A percentile compares a stretch with the other conserved stretches of the same genome.
phyloP scores from a whole-genome alignment of 106 monocot species.

The Dioscorea alata region DNA sequence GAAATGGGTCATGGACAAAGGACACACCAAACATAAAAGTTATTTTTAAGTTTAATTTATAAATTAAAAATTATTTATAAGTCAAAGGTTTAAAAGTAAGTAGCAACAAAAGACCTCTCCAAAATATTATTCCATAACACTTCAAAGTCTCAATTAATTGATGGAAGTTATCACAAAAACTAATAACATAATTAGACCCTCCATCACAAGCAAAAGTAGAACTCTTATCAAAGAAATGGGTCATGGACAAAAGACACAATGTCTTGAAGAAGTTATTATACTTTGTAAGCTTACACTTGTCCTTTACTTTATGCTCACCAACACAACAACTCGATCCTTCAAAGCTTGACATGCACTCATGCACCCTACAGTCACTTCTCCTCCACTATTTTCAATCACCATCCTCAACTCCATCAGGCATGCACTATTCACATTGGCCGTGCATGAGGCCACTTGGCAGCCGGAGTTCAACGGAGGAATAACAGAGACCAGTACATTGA shows the following conservation, averaged over 20 bases:
- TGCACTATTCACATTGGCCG: background rate
- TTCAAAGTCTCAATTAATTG: background rate
- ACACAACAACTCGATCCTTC: background rate
- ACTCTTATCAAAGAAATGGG: background rate
- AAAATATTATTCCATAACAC: background rate
- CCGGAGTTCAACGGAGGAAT: background rate
- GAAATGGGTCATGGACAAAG: background rate
- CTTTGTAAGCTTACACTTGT: background rate
- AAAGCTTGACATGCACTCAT: slow-evolving; percentile 6
- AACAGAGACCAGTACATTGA: background rate
- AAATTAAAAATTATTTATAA: too few relatives aligned
- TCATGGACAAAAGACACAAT: background rate
- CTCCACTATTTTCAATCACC: background rate
- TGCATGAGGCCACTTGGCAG: background rate
- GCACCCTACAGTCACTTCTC: background rate
- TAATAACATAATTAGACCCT: background rate
- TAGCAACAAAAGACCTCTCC: too few relatives aligned
- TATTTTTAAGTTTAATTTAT: too few relatives aligned
- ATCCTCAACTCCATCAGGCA: slow-evolving; percentile 4
- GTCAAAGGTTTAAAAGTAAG: too few relatives aligned
- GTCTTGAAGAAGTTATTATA: background rate
- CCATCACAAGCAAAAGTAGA: background rate
- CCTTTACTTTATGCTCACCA: background rate
- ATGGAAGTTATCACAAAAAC: background rate
- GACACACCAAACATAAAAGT: background rate